A percentile compares a stretch with the other conserved stretches of the same genome.
phyloP scores from a whole-genome alignment of 2,329 filamentous ascomycete genomes.

The Lachnellula suecica region DNA sequence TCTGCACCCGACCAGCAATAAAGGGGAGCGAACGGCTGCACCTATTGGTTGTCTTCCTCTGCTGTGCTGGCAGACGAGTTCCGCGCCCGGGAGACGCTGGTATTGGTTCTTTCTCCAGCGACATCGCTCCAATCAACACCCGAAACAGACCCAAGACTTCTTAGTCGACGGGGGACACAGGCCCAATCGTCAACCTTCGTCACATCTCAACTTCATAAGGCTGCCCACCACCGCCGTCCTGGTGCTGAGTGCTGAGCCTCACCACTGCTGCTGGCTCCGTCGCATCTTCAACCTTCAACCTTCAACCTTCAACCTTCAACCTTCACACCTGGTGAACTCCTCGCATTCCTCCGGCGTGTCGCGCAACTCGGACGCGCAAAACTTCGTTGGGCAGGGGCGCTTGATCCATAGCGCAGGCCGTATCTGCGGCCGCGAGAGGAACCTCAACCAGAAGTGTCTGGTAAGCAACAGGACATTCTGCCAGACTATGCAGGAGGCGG shows the following conservation, averaged over 20 bases:
- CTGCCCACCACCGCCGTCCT: background rate
- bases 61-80: too few species aligned
- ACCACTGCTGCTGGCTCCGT: background rate
- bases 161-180: background rate
- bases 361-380: background rate
- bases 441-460: slow-evolving; percentile 15
- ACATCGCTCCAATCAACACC: background rate
- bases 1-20: background rate
- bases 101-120: too few species aligned
- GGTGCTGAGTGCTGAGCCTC: background rate
- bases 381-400: slow-evolving; percentile 15
- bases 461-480: slow-evolving; percentile 7
- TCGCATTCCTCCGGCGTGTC: slow-evolving; percentile 5
- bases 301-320: too few species aligned
- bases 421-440: slow-evolving; percentile 10
- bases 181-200: background rate
- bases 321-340: slow-evolving; percentile 6
- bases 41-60: background rate
- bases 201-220: background rate
- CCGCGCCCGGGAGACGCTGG: too few species aligned
- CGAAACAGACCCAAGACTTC: background rate
- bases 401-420: slow-evolving; percentile 3
- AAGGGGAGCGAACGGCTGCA: background rate
- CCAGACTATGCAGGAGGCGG: background rate
- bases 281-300: slow-evolving; percentile 16